phyloP scores from a whole-genome alignment of 176 grass and related monocot genomes.

The Phoenix roebelenii region DNA sequence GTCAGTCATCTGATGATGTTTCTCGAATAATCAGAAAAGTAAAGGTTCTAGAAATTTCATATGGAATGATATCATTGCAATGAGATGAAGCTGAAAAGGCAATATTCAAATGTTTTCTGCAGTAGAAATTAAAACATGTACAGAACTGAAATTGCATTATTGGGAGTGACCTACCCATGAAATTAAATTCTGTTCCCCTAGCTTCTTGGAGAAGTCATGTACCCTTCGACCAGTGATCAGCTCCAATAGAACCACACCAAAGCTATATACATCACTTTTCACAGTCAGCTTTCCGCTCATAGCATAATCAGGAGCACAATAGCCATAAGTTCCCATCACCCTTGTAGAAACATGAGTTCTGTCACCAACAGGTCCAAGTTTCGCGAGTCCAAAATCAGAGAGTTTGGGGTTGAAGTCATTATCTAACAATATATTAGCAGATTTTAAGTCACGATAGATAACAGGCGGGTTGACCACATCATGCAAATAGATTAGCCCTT shows the following conservation, averaged over 20 bases:
- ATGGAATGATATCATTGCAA: no score
- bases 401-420: slow-evolving; percentile 82
- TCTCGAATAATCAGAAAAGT: no score
- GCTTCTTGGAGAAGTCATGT: slow-evolving; percentile 53
- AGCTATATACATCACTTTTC: slow-evolving; percentile 92
- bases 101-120: no score
- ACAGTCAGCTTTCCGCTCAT: slow-evolving; percentile 72
- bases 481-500: slow-evolving; percentile 79
- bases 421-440: slow-evolving; percentile 69
- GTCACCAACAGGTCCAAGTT: slow-evolving; percentile 77
- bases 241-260: slow-evolving; percentile 78
- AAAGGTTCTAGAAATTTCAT: no score
- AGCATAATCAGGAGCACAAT: slow-evolving; percentile 89
- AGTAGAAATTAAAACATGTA: no score
- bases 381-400: slow-evolving; percentile 91
- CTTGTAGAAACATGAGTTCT: slow-evolving; percentile 81
- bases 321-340: slow-evolving; percentile 97
- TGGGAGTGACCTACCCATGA: slow-evolving; percentile 50
- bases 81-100: no score
- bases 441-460: slow-evolving; percentile 93
- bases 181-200: slow-evolving; percentile 46
- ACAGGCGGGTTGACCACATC: slow-evolving; percentile 81
- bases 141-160: no score
- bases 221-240: slow-evolving; percentile 77
- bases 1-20: no score